Percentiles rank a stretch among this genome's conserved stretches.
These are phyloP conservation scores for Amoebophrya sp. DNA, from an alignment of 169 alveolate species.

Conservation along the genomic window DNA sequence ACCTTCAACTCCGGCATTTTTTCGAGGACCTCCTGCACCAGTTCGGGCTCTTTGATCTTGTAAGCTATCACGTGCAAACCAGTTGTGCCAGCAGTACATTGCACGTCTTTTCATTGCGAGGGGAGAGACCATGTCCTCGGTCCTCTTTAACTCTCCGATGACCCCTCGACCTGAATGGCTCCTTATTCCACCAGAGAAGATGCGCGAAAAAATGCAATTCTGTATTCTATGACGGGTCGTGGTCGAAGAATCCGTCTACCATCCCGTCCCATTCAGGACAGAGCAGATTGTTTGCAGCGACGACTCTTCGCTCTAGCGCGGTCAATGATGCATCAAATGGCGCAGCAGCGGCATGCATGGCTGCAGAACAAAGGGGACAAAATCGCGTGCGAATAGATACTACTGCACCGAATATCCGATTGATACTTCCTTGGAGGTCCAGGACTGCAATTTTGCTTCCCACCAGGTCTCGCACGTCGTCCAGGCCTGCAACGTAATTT, in stretches of 20 bases:
- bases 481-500: not conserved
- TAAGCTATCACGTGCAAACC: conserved; percentile 53
- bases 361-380: no score
- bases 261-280: no score
- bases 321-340: no score
- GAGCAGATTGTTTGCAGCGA: no score
- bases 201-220: no score
- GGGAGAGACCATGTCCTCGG: no score
- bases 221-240: conserved; percentile 1
- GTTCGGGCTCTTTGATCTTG: conserved; percentile 62
- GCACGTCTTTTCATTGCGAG: not conserved
- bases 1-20: conserved; percentile 66
- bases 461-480: not conserved
- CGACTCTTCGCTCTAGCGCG: no score
- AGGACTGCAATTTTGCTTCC: not conserved
- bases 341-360: no score
- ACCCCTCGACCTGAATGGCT: not conserved
- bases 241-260: conserved; percentile 23
- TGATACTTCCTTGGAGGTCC: not conserved
- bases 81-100: not conserved
- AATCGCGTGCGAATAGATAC: no score
- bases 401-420: no score
- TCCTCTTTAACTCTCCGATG: no score
- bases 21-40: conserved; percentile 62
- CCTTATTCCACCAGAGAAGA: not conserved